Conservation (phyloP, 108 stramenopile genomes). For the Poteriospumella lacustris region DNA sequence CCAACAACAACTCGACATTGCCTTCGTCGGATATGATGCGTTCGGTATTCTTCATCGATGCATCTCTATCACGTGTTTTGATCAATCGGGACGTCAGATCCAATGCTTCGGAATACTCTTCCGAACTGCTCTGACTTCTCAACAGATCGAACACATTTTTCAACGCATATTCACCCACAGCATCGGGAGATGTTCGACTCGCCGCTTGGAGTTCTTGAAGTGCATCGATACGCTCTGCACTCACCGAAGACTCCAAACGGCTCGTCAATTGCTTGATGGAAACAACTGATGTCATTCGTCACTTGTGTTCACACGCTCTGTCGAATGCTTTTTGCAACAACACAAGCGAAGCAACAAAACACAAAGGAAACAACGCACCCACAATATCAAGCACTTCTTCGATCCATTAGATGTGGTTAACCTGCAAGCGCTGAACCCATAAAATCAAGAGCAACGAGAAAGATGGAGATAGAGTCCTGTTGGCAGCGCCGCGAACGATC, state of each 20-base stretch:
- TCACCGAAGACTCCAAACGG: not conserved
- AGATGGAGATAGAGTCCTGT: too few species aligned
- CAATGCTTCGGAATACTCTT: conserved; percentile 25
- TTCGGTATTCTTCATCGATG: not conserved
- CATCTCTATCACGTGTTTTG: not conserved
- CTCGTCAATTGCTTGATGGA: not conserved
- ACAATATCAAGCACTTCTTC: too few species aligned
- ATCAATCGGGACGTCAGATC: conserved; percentile 4
- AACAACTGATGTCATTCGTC: not conserved
- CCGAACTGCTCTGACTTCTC: not conserved
- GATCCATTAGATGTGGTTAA: too few species aligned
- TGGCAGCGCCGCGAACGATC: too few species aligned
- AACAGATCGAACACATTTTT: not conserved
- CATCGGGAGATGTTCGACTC: not conserved
- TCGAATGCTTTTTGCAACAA: too few species aligned
- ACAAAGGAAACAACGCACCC: too few species aligned
- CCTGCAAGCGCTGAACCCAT: too few species aligned
- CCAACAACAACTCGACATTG: conserved; percentile 22
- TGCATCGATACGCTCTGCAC: not conserved
- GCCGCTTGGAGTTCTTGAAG: not conserved
- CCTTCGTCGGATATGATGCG: not conserved
- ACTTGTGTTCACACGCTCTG: too few species aligned
- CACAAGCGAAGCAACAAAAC: too few species aligned
- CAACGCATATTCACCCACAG: not conserved
- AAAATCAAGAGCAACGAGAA: too few species aligned